phyloP scores from a whole-genome alignment of 2,329 filamentous ascomycete genomes.

The Fusarium sp. region DNA sequence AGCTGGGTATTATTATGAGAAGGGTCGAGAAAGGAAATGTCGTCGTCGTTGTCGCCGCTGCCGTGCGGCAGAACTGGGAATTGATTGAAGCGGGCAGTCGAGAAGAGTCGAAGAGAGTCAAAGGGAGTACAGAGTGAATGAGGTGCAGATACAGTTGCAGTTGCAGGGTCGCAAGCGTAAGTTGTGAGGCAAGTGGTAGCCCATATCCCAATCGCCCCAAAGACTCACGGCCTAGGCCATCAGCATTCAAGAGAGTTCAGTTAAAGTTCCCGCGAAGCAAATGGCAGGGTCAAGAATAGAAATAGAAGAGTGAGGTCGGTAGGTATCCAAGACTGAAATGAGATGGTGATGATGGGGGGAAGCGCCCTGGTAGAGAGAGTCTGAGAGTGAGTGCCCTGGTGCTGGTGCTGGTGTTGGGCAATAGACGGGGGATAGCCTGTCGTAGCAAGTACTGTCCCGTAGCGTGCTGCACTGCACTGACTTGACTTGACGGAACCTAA shows the following conservation, averaged over 20 bases:
- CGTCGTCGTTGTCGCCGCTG: slow-evolving; percentile 19
- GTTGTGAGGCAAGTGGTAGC: slow-evolving; percentile 48
- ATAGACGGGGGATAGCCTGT: slow-evolving; percentile 2
- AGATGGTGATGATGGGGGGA: slow-evolving; percentile 33
- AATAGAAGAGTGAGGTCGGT: slow-evolving; percentile 5
- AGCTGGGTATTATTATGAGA: slow-evolving; percentile 10
- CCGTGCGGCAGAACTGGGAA: slow-evolving; percentile 28
- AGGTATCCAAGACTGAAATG: slow-evolving; percentile 28
- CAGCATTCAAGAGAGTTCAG: slow-evolving; percentile 33
- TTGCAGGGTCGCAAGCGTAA: slow-evolving; percentile 44
- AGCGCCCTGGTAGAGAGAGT: slow-evolving; percentile 10
- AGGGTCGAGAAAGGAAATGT: not conserved
- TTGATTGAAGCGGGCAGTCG: slow-evolving; percentile 24
- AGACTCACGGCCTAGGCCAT: slow-evolving; percentile 49
- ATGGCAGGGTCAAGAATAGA: slow-evolving; percentile 27
- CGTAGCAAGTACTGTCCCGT: slow-evolving; percentile 22
- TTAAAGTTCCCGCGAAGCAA: slow-evolving; percentile 12
- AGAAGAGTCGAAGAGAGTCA: slow-evolving; percentile 31
- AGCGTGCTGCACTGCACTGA: not conserved
- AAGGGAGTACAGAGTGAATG: slow-evolving; percentile 36
- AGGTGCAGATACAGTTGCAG: slow-evolving; percentile 29
- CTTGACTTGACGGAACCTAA: not conserved
- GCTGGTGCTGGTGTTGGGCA: not conserved
- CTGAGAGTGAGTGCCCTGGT: not conserved
- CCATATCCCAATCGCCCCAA: slow-evolving; percentile 52